phyloP scores from a whole-genome alignment of 352 stramenopile genomes.

The Pythium folliculosum region DNA sequence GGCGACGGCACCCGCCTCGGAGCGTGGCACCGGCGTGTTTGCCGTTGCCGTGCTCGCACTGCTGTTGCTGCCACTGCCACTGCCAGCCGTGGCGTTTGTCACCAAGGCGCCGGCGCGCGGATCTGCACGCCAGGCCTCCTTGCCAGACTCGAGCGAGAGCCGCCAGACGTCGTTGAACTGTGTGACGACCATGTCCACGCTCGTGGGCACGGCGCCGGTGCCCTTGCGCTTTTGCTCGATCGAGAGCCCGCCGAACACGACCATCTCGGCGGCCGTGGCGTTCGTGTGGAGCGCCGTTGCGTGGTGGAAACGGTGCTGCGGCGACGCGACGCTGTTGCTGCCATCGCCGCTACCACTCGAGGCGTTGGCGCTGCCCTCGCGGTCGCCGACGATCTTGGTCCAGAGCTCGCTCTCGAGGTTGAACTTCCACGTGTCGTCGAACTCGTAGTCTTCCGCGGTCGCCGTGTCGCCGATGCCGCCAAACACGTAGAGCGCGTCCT shows the following conservation, averaged over 20 bases:
- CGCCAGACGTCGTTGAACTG: slow-evolving; percentile 37
- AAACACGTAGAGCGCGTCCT: slow-evolving; percentile 64
- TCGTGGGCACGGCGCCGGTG: background rate
- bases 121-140: slow-evolving; percentile 32
- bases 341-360: background rate
- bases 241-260: slow-evolving; percentile 31
- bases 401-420: slow-evolving; percentile 18
- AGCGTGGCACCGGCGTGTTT: slow-evolving; percentile 37
- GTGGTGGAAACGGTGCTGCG: slow-evolving; percentile 30
- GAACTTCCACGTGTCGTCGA: slow-evolving; percentile 69
- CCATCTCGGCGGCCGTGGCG: slow-evolving; percentile 23
- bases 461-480: slow-evolving; percentile 48
- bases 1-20: slow-evolving; percentile 51
- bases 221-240: slow-evolving; percentile 8
- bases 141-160: slow-evolving; percentile 29
- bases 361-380: background rate
- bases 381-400: slow-evolving; percentile 16
- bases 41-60: background rate
- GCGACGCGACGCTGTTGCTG: background rate
- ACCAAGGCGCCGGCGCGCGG: background rate
- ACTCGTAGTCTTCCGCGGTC: slow-evolving; percentile 53
- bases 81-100: background rate
- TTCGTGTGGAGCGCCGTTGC: slow-evolving; percentile 27
- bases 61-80: background rate
- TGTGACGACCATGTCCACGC: slow-evolving; percentile 19